phyloP scores from a whole-genome alignment of 768 basidiomycete species.

The Tricholoma bakamatsutake region DNA sequence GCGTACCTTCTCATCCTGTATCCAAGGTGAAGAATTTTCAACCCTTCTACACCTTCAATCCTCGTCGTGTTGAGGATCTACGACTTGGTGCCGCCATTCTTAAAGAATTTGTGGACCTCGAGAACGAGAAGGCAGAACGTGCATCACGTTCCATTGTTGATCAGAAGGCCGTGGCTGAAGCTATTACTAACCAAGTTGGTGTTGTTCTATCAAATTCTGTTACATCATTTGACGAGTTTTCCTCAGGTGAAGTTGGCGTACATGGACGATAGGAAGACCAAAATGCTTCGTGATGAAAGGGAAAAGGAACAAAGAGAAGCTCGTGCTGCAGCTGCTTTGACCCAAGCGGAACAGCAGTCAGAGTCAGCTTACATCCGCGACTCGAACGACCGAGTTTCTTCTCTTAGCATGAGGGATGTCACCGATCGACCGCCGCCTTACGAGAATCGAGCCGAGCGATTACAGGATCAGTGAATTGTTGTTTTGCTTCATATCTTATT shows the following conservation, averaged over 20 bases:
- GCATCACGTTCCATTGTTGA: slow-evolving; percentile 41
- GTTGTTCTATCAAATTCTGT: neutral
- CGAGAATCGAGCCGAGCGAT: slow-evolving; percentile 9
- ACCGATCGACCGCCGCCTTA: slow-evolving; percentile 17
- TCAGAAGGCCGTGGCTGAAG: slow-evolving; percentile 53
- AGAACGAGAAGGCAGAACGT: slow-evolving; percentile 45
- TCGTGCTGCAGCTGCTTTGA: slow-evolving; percentile 23
- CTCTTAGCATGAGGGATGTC: slow-evolving; percentile 24
- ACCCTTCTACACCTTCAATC: slow-evolving; percentile 64
- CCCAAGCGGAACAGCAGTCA: slow-evolving; percentile 11
- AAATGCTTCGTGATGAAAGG: slow-evolving; percentile 47
- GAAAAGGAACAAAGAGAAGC: slow-evolving; percentile 49
- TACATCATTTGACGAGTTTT: neutral
- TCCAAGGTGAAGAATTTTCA: slow-evolving; percentile 64
- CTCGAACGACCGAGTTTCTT: slow-evolving; percentile 32
- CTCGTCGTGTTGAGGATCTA: slow-evolving; percentile 46
- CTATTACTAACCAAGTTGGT: slow-evolving; percentile 50
- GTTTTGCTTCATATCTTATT: neutral
- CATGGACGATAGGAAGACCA: slow-evolving; percentile 69
- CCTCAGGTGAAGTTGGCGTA: slow-evolving; percentile 70
- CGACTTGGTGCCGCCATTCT: slow-evolving; percentile 61
- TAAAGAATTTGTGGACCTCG: slow-evolving; percentile 51
- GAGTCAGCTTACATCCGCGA: neutral
- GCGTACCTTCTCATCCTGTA: slow-evolving; percentile 3
- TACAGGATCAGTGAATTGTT: neutral